phyloP scores from a whole-genome alignment of 768 basidiomycete species.

The Pholiota molesta region DNA sequence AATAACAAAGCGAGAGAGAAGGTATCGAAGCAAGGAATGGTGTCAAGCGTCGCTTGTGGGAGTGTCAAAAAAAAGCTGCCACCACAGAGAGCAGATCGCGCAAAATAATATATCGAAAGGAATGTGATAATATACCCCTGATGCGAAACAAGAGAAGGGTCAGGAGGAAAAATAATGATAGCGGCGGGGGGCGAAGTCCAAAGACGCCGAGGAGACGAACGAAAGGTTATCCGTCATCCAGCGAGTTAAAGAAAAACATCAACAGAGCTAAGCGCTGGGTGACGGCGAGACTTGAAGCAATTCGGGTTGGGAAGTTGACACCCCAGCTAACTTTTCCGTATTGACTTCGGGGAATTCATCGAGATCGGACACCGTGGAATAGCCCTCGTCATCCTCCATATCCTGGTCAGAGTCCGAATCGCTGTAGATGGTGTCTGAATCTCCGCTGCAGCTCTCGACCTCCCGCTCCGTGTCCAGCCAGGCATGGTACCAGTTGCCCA shows the following conservation, averaged over 20 bases:
- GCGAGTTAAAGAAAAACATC: conserved; percentile 3
- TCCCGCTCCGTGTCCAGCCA: conserved; percentile 52
- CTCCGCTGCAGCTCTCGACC: conserved; percentile 30
- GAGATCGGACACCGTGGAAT: conserved; percentile 39
- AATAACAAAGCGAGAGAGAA: conserved; percentile 16
- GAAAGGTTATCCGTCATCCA: conserved; percentile 8
- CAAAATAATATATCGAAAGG: conserved; percentile 26
- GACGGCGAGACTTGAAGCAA: conserved; percentile 30
- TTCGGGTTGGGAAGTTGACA: conserved; percentile 40
- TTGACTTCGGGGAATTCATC: conserved; percentile 38
- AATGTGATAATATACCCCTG: conserved; percentile 27
- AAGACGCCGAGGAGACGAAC: conserved; percentile 9
- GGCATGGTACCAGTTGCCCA: conserved; percentile 73
- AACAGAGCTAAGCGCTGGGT: conserved; percentile 19
- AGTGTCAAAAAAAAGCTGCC: conserved; percentile 7
- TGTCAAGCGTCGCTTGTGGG: conserved; percentile 19
- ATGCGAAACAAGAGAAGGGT: conserved; percentile 8
- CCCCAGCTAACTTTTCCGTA: conserved; percentile 41
- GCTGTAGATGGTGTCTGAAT: conserved; percentile 38
- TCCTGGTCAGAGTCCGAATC: conserved; percentile 37
- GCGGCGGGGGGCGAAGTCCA: conserved; percentile 13
- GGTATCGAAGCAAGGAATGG: conserved; percentile 25
- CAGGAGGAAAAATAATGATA: conserved; percentile 17
- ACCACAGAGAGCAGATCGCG: conserved; percentile 15
- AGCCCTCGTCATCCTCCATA: conserved; percentile 35